Conservation (phyloP, 1,139 yeast genomes). For the Hemisphaericaspora lyxosophila region DNA sequence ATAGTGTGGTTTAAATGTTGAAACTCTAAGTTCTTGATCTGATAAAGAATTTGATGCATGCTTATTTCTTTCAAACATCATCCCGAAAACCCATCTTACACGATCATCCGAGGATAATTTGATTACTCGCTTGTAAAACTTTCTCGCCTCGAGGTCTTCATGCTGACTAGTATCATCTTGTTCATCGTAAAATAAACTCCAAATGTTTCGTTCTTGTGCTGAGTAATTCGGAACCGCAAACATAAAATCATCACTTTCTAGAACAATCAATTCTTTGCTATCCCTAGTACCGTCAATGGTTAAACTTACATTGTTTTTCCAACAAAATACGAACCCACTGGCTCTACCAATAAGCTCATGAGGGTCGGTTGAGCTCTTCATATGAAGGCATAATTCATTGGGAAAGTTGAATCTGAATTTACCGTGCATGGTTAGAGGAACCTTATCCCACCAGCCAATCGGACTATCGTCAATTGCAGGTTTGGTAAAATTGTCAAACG, state of each 20-base stretch:
- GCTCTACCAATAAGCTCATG: conserved; percentile 65
- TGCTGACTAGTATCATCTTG: conserved; percentile 19
- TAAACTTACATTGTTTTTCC: conserved; percentile 66
- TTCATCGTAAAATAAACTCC: conserved; percentile 38
- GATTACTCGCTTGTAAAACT: conserved; percentile 40
- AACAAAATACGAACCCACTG: conserved; percentile 80
- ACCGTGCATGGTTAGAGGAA: conserved; percentile 41
- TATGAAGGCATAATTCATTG: conserved; percentile 51
- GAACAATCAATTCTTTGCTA: conserved; percentile 60
- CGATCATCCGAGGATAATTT: conserved; percentile 39
- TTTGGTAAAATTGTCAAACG: conserved; percentile 59
- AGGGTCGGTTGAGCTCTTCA: conserved; percentile 74
- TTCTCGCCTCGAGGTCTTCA: conserved; percentile 29
- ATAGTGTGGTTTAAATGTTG: conserved; percentile 41
- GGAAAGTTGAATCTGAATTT: conserved; percentile 55
- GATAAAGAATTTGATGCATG: conserved; percentile 19
- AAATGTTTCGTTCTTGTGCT: conserved; percentile 28
- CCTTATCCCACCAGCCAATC: conserved; percentile 70
- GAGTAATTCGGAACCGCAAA: conserved; percentile 65
- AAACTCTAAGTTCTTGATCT: conserved; percentile 34
- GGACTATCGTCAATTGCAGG: conserved; percentile 84
- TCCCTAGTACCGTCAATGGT: conserved; percentile 61
- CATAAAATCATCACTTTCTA: conserved; percentile 64
- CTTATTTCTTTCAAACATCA: conserved; percentile 41
- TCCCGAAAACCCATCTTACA: conserved; percentile 45